Evolutionary conservation across 371 early-diverging fungal genomes (phyloP).

Genomic region (Syncephalis plumigaleata): DNA sequence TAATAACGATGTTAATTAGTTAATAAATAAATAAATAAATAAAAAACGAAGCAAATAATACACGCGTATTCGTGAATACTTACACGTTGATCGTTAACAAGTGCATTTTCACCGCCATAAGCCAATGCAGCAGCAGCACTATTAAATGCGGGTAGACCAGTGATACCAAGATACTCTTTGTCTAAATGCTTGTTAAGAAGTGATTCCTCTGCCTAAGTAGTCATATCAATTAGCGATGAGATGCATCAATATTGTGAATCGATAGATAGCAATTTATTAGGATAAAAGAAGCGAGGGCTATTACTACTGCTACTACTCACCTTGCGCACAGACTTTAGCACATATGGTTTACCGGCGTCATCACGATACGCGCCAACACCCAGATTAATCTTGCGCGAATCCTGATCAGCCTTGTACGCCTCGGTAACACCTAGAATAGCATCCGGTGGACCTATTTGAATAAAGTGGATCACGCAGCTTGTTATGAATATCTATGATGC

Average conservation of each 20-base stretch:
- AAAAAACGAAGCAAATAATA: too few relatives aligned
- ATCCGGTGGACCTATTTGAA: slow-evolving; percentile 84
- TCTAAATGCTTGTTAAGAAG: slow-evolving; percentile 49
- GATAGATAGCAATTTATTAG: too few relatives aligned
- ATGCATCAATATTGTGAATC: too few relatives aligned
- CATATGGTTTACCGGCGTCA: slow-evolving; percentile 85
- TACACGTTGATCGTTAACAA: slow-evolving; percentile 54
- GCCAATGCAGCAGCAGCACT: slow-evolving; percentile 71
- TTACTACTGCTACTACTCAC: slow-evolving; percentile 21
- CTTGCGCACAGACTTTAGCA: slow-evolving; percentile 74
- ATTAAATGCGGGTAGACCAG: slow-evolving; percentile 75
- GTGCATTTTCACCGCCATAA: slow-evolving; percentile 59
- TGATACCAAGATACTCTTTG: slow-evolving; percentile 95
- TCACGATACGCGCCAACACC: slow-evolving; percentile 97
- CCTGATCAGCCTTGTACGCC: slow-evolving; percentile 84
- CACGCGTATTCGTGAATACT: too few relatives aligned
- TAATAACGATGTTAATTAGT: slow-evolving; percentile 7
- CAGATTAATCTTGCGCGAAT: slow-evolving; percentile 89
- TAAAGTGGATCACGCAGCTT: background rate
- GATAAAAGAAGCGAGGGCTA: too few relatives aligned
- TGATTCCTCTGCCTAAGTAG: slow-evolving; percentile 56
- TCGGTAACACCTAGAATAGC: slow-evolving; percentile 93
- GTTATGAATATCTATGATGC: background rate
- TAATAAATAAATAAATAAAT: background rate
- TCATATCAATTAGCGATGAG: background rate